These are phyloP conservation scores for Diaporthe ampelina DNA, from an alignment of 2,329 filamentous ascomycete species.

Conservation along the genomic window DNA sequence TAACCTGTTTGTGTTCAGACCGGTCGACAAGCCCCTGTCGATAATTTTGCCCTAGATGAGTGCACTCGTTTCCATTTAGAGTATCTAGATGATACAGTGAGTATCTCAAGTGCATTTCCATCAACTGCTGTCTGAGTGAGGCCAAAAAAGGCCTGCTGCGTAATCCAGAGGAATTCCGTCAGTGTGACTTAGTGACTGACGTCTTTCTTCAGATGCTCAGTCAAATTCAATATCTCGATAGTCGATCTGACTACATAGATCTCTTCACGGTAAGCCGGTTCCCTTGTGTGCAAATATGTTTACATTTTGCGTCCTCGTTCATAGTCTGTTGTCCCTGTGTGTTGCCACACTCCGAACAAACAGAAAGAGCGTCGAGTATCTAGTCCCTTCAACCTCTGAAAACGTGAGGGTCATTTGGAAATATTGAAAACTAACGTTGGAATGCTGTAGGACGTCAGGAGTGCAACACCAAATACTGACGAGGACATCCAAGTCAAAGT, in stretches of 20 bases:
- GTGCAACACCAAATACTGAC: not conserved
- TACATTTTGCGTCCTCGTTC: not conserved
- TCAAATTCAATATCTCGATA: not conserved
- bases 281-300: not conserved
- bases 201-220: not conserved
- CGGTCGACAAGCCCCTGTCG: constrained; percentile 7
- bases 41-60: constrained; percentile 6
- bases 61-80: constrained; percentile 23
- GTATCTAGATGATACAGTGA: constrained; percentile 6
- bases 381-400: no score
- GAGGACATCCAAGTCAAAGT: not conserved
- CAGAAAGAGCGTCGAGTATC: no score
- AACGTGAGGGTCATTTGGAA: not conserved
- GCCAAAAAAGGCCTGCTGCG: no score
- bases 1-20: not conserved
- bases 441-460: not conserved
- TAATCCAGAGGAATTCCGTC: no score
- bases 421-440: not conserved
- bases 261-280: not conserved
- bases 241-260: not conserved
- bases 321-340: not conserved
- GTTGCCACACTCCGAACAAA: no score
- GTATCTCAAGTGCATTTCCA: not conserved
- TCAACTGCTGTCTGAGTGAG: not conserved
- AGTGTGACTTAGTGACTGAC: not conserved